Evolutionary conservation across 805 yeast genomes (phyloP).

Genomic region (Candida nemodendra): DNA sequence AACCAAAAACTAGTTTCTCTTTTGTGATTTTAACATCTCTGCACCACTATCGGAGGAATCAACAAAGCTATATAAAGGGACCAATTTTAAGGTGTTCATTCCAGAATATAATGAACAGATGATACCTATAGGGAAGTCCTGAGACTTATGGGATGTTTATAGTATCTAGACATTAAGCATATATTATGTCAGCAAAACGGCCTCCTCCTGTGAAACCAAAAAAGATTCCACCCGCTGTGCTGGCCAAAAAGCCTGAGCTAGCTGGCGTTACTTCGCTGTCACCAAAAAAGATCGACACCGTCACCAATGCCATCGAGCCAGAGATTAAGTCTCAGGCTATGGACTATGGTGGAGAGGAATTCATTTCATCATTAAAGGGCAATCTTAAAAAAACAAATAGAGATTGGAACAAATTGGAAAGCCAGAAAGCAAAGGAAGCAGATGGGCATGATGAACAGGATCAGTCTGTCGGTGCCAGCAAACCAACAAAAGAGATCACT

Average conservation of each 20-base stretch:
- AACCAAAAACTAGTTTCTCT: background rate
- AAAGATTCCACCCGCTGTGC: slow-evolving; percentile 29
- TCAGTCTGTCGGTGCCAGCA: too few species aligned
- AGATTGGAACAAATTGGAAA: slow-evolving; percentile 8
- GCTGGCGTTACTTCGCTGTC: slow-evolving; percentile 4
- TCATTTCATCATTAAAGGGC: slow-evolving; percentile 14
- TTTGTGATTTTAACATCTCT: too few species aligned
- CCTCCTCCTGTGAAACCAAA: slow-evolving; percentile 35
- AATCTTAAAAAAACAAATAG: slow-evolving; percentile 17
- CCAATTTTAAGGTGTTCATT: too few species aligned
- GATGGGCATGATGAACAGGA: too few species aligned
- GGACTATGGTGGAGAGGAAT: slow-evolving; percentile 4
- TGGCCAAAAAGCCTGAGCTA: slow-evolving; percentile 25
- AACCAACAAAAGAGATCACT: too few species aligned
- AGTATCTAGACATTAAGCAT: too few species aligned
- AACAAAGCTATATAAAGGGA: too few species aligned
- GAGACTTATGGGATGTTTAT: too few species aligned
- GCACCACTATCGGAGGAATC: slow-evolving; percentile 1
- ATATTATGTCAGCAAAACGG: slow-evolving; percentile 21
- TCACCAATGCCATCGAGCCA: background rate
- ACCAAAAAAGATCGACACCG: background rate
- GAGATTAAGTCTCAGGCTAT: background rate
- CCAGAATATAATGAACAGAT: too few species aligned
- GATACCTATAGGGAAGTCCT: too few species aligned
- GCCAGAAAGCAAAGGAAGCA: background rate